Percentiles rank a stretch among this genome's conserved stretches.
Conservation (phyloP, 2,329 filamentous ascomycete species). For the Didymella pomorum region DNA sequence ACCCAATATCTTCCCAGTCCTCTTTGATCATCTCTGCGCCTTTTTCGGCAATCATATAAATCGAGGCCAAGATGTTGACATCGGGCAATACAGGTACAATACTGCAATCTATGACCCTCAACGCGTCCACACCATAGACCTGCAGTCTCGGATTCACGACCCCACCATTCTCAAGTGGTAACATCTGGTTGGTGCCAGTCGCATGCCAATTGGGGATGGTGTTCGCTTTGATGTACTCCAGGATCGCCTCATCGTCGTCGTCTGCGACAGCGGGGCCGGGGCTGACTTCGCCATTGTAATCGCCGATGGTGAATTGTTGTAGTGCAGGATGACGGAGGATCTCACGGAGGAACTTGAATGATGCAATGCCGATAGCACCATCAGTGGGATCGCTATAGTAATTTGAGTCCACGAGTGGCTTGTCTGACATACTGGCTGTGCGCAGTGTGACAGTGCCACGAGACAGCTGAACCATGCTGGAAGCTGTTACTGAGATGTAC, state of each 20-base stretch:
- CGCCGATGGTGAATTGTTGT: constrained; percentile 28
- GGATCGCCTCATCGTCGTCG: constrained; percentile 43
- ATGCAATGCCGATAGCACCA: constrained; percentile 45
- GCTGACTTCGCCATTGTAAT: constrained; percentile 38
- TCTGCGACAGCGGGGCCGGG: constrained; percentile 37
- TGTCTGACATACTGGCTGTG: constrained; percentile 38
- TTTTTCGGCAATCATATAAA: constrained; percentile 42
- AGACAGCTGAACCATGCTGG: constrained; percentile 39
- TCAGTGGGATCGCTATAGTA: constrained; percentile 48
- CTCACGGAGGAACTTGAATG: constrained; percentile 44
- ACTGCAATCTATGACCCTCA: constrained; percentile 47
- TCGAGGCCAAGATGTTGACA: constrained; percentile 30
- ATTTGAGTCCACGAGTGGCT: constrained; percentile 47
- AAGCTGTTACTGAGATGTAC: constrained; percentile 46
- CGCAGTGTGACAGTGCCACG: constrained; percentile 49
- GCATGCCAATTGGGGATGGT: constrained; percentile 42
- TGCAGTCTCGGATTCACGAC: constrained; percentile 42
- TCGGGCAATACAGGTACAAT: constrained; percentile 39
- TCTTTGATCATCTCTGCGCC: constrained; percentile 39
- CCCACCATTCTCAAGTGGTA: constrained; percentile 39
- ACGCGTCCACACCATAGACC: constrained; percentile 44
- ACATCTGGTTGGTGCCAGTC: constrained; percentile 47
- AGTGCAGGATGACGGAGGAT: constrained; percentile 34
- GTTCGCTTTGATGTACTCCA: constrained; percentile 35
- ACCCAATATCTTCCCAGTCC: constrained; percentile 10